Base-by-base conservation (phyloP, 2,329 filamentous ascomycete species). In the Phyllosticta citrichinensis region DNA sequence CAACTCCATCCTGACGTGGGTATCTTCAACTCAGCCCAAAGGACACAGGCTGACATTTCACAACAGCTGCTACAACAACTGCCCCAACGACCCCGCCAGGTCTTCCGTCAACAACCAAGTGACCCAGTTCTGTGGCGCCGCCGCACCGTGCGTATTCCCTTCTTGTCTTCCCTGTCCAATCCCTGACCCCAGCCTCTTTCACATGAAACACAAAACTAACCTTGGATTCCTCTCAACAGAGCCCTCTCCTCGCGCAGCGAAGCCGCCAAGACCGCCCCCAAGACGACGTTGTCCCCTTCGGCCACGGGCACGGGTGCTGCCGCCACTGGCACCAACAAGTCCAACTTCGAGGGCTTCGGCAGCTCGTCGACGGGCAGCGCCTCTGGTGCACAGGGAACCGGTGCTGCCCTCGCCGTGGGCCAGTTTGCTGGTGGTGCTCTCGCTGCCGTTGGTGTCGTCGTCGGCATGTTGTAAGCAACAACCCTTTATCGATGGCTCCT, bases 21-120 rank as follows among this genome's bases (percentile, higher is more conserved):
- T 65, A n/a, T 19, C 50, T 25, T 20, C 19, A 27, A 22, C 22
- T 22, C 20, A 33, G 1, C 5, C 20, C n/a, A n/a, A 40, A 30
- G 11, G 30, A 5, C 33, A 50, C 14, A 53, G 14, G 50, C 57
- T 61, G 20, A 63, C 54, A 12, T 62, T 61, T 65, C 20, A 20
- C 9, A 14, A 62, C 62, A 80, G 78, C 33, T 87, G 84, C 80
- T 86, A 84, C 76, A 81, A 81, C 76, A 83, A 84, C 76, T 87
- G 85, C 75, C 83, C 83, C 58, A 71, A 75, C 65, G 77, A 80
- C 66, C 64, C 74, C 17, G 71, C 27, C 55, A 20, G 33, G 66
- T 68, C 50, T 68, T 68, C 61, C 68, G 68, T 72, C 52, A 61
- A 74, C 66, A 71, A 71, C 66, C 67, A 70, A 63, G 71, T 73